Evolutionary conservation across 192 early-diverging fungal genomes (phyloP), one percentile per base, ranked within the genome.

Genomic region (Coemansia sp.): DNA sequence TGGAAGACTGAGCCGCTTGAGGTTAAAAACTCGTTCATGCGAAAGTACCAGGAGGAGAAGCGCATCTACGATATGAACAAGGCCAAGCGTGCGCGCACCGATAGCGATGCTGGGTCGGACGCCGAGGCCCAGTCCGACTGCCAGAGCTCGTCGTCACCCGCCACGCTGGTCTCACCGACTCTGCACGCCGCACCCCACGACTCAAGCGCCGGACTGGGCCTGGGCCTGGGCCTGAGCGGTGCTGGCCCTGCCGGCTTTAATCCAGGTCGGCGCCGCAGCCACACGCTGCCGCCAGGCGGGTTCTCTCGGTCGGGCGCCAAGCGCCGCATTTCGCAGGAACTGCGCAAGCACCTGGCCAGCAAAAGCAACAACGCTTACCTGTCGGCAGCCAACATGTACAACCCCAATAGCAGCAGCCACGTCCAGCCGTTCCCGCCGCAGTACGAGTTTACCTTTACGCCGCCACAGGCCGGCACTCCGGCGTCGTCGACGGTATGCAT

Each of bases 51-150:
- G 8, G 69, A 78, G 52, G 75, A 78, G 29, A 78, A 78, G 66
- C 62, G 65, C 42, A 61, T 78, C n/a, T 78, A 78, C 56, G 75
- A 78, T 29, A 65, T 72, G 69, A 78, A 78, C 75, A 78, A 78
- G 65, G 54, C 61, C 17, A 78, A 78, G 63, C 63, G 63, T 50
- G 29, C 63, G 2, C 59, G 63, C 50, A 59, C 55, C 0, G 70
- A 67, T 4, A 66, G 67, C 60, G 61, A 63, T 15, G 53, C 27
- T 7, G 70, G 37, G 40, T 73, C 70, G 7, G 76, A 73, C 36
- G 46, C 15, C 32, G 76, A 70, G 3, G 41, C 39, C 5, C 46
- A 46, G 18, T 63, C 67, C 1, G 63, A 62, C 35, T 27, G 41
- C 8, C 24, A 53, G 43, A 68, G 69, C 60, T 18, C 33, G 19